Evolutionary conservation across 805 yeast genomes (phyloP).

Genomic region (Wickerhamomyces sydowiorum): DNA sequence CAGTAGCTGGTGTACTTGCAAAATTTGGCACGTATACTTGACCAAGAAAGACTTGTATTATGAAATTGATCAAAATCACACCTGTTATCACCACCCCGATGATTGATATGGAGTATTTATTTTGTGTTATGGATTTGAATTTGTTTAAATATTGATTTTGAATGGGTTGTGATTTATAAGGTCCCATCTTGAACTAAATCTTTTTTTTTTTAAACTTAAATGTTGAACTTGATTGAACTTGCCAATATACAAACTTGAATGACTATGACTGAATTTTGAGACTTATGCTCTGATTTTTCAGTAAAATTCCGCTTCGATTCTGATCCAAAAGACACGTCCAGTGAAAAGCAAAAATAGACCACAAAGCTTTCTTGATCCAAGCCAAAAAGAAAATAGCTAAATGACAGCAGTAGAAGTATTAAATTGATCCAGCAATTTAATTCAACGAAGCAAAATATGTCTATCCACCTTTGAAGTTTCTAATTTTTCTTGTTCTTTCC

Average conservation of each 20-base stretch:
- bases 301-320: no score
- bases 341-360: no score
- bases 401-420: neutral
- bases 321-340: no score
- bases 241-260: neutral
- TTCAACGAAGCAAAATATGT: neutral
- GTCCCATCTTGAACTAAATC: neutral
- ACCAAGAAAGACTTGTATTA: constrained; percentile 5
- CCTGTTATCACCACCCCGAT: constrained; percentile 10
- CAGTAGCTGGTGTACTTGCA: constrained; percentile 36
- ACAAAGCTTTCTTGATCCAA: no score
- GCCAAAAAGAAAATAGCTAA: neutral
- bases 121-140: neutral
- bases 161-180: neutral
- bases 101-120: constrained; percentile 3
- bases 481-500: no score
- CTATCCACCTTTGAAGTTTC: no score
- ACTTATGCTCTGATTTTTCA: no score
- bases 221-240: neutral
- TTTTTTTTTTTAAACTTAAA: neutral
- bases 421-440: neutral
- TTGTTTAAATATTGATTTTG: neutral
- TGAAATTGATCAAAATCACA: constrained; percentile 10
- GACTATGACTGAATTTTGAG: no score
- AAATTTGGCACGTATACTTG: constrained; percentile 30